Conservation (phyloP, 2,329 filamentous ascomycete species). For the Cercospora berteroae region DNA sequence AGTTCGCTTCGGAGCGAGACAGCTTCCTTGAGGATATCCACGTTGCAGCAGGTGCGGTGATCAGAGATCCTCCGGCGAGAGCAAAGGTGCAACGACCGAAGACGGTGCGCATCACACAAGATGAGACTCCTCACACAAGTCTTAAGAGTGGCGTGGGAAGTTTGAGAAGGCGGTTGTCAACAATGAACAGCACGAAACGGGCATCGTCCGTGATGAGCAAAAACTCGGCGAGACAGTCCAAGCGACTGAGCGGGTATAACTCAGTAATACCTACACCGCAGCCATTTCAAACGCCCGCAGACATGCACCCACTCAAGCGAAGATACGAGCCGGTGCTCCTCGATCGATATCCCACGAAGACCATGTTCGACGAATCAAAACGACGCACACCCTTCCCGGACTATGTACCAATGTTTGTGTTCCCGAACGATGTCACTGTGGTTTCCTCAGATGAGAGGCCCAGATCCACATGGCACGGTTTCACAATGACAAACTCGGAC, state of each 20-base stretch:
- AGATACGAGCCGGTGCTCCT: slow-evolving; percentile 95
- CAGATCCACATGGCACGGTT: slow-evolving; percentile 97
- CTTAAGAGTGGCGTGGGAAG: slow-evolving; percentile 70
- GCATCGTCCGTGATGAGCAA: slow-evolving; percentile 70
- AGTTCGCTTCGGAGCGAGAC: slow-evolving; percentile 94
- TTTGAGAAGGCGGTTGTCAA: slow-evolving; percentile 88
- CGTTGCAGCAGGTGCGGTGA: slow-evolving; percentile 78
- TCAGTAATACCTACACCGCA: slow-evolving; percentile 94
- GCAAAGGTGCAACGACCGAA: slow-evolving; percentile 64
- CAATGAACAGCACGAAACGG: slow-evolving; percentile 93
- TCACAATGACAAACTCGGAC: slow-evolving; percentile 94
- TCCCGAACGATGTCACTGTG: slow-evolving; percentile 96
- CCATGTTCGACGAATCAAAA: slow-evolving; percentile 74
- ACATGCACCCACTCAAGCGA: slow-evolving; percentile 93
- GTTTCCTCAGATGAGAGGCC: slow-evolving; percentile 93
- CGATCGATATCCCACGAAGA: slow-evolving; percentile 86
- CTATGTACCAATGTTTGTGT: slow-evolving; percentile 98
- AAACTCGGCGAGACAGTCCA: slow-evolving; percentile 75
- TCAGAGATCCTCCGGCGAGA: slow-evolving; percentile 44
- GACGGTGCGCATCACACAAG: slow-evolving; percentile 79
- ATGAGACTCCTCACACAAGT: slow-evolving; percentile 49
- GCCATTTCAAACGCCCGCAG: slow-evolving; percentile 80
- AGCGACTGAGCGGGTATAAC: slow-evolving; percentile 93
- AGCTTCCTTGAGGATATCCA: slow-evolving; percentile 89
- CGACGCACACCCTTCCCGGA: slow-evolving; percentile 86